Percentiles rank a stretch among this genome's conserved stretches.
phyloP scores from a whole-genome alignment of 805 yeast genomes.

The Cyberlindnera misumaiensis region DNA sequence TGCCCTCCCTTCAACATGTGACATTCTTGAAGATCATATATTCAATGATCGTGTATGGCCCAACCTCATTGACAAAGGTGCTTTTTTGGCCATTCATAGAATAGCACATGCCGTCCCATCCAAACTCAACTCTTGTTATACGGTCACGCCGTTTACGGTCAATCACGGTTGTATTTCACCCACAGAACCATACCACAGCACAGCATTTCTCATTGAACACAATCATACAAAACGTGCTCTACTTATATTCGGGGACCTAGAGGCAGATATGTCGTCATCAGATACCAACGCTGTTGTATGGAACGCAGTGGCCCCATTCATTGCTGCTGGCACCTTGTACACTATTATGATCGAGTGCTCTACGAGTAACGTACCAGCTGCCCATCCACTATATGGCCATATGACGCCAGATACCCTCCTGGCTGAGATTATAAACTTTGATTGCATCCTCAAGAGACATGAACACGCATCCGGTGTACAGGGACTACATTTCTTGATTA shows the following conservation, averaged over 20 bases:
- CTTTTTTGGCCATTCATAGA: conserved; percentile 21
- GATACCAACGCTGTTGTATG: conserved; percentile 41
- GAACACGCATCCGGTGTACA: conserved; percentile 7
- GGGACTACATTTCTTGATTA: conserved; percentile 20
- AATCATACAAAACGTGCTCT: conserved; percentile 29
- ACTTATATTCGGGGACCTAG: conserved; percentile 79
- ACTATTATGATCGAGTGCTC: conserved; percentile 79
- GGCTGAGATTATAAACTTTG: conserved; percentile 37
- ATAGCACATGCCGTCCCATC: conserved; percentile 2
- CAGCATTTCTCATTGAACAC: conserved; percentile 54
- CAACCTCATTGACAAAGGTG: conserved; percentile 33
- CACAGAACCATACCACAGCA: conserved; percentile 28
- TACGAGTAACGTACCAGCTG: conserved; percentile 36
- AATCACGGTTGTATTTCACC: conserved; percentile 33
- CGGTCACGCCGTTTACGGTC: conserved; percentile 31
- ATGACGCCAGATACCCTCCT: conserved; percentile 61
- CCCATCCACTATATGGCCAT: conserved; percentile 67
- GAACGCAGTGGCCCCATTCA: conserved; percentile 43
- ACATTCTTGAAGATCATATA: conserved; percentile 44
- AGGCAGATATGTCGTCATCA: conserved; percentile 49
- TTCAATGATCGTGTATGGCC: conserved; percentile 87
- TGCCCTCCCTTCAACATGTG: conserved; percentile 48
- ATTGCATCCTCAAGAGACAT: not conserved
- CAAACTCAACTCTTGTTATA: conserved; percentile 9
- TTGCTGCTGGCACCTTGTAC: conserved; percentile 34